Conservation (phyloP, 176 grass and related monocot genomes). For the Oryza meyeriana region DNA sequence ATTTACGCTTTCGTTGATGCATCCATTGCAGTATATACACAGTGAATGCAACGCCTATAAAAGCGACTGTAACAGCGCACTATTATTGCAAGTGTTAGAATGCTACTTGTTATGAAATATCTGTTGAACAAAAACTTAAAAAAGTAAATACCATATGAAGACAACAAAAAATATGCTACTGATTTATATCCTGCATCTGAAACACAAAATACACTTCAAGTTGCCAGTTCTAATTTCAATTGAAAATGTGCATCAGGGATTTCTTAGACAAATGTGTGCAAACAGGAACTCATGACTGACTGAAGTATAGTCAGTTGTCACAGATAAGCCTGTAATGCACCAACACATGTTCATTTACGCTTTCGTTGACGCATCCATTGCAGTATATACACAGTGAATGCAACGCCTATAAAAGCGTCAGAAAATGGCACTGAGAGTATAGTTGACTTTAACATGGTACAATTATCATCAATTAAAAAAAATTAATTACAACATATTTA, state of each 20-base stretch:
- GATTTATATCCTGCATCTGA: background rate
- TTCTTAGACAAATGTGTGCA: slow-evolving; percentile 19
- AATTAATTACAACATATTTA: background rate
- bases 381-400: slow-evolving; percentile 35
- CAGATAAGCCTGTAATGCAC: slow-evolving; percentile 25
- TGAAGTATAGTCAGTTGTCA: background rate
- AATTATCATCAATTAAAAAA: background rate
- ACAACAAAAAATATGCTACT: too few species aligned
- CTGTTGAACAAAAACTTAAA: background rate
- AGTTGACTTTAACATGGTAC: background rate
- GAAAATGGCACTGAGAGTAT: background rate
- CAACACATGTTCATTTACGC: slow-evolving; percentile 43
- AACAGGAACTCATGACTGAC: background rate
- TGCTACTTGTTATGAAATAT: background rate
- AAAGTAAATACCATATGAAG: too few species aligned
- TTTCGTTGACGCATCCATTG: slow-evolving; percentile 63
- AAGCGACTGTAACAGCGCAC: slow-evolving; percentile 12
- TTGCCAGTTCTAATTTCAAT: background rate
- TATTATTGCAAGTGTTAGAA: background rate
- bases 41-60: slow-evolving; percentile 64
- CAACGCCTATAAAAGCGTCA: slow-evolving; percentile 55
- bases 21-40: slow-evolving; percentile 39
- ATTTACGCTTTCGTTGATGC: slow-evolving; percentile 64
- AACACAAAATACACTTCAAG: background rate
- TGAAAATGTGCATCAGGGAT: background rate